These are phyloP conservation scores for Ramaria sp. DNA, from an alignment of 768 basidiomycete genomes.

Conservation along the genomic window DNA sequence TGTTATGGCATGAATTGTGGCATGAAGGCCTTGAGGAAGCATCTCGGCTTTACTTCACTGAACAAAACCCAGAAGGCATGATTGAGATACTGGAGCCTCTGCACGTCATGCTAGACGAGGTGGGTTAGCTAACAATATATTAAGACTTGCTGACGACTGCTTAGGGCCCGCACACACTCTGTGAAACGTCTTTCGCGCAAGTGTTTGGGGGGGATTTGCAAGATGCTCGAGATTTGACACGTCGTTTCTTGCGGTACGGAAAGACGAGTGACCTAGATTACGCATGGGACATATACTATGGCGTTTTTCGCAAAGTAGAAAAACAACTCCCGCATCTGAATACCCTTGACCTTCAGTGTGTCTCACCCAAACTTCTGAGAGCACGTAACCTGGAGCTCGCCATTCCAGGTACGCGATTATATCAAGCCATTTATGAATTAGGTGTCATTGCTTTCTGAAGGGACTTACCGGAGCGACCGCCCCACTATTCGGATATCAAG, in stretches of 20 bases:
- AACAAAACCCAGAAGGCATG: conserved; percentile 96
- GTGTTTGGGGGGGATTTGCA: conserved; percentile 86
- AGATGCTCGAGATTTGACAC: conserved; percentile 86
- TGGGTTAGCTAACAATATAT: conserved; percentile 21
- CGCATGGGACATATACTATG: conserved; percentile 99
- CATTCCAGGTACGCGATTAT: conserved; percentile 54
- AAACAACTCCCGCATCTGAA: conserved; percentile 85
- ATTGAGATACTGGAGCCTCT: conserved; percentile 85
- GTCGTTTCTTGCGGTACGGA: conserved; percentile 74
- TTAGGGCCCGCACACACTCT: conserved; percentile 86
- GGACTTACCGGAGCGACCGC: conserved; percentile 86
- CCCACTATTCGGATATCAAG: conserved; percentile 70
- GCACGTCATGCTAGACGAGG: conserved; percentile 85
- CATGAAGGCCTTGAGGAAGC: conserved; percentile 98
- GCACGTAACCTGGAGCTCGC: conserved; percentile 87
- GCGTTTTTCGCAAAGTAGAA: conserved; percentile 91
- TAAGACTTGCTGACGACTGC: conserved; percentile 3
- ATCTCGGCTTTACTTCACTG: conserved; percentile 90
- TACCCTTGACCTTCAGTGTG: conserved; percentile 91
- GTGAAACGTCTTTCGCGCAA: conserved; percentile 92
- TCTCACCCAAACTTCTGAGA: conserved; percentile 84
- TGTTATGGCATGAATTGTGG: conserved; percentile 98
- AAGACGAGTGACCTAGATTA: conserved; percentile 87
- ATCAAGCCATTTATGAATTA: background rate
- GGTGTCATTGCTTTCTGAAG: conserved; percentile 27